These are phyloP conservation scores for Zasmidium citrigriseum DNA, from an alignment of 2,329 filamentous ascomycete genomes.

Conservation along the genomic window DNA sequence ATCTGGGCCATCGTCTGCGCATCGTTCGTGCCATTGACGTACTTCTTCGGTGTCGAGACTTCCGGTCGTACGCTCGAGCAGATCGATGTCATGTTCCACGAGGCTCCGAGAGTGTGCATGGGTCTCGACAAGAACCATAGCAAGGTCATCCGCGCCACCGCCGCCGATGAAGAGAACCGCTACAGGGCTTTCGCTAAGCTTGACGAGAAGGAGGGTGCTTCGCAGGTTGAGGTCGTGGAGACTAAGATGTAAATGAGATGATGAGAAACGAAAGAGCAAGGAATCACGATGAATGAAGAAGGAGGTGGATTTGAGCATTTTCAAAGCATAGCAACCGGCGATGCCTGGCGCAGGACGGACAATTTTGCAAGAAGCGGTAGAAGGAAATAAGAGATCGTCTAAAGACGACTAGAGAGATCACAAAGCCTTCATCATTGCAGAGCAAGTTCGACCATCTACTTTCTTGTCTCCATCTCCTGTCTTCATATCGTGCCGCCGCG, in stretches of 20 bases:
- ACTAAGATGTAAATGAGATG: neutral
- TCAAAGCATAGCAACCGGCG: neutral
- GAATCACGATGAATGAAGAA: neutral
- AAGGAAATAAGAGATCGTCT: no score
- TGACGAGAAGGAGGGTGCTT: constrained; percentile 13
- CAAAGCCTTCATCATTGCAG: no score
- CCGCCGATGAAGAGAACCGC: constrained; percentile 24
- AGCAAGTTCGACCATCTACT: no score
- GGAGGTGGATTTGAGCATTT: neutral
- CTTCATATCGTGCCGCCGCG: no score
- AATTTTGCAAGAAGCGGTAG: no score
- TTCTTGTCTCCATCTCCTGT: no score
- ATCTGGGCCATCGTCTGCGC: constrained; percentile 58
- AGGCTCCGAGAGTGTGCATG: constrained; percentile 35
- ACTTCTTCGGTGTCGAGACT: constrained; percentile 38
- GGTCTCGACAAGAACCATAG: constrained; percentile 33
- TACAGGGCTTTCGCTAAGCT: constrained; percentile 20
- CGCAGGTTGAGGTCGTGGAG: neutral
- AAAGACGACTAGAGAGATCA: no score
- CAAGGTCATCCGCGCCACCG: constrained; percentile 21
- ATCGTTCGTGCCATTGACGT: constrained; percentile 49
- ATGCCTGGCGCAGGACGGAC: neutral
- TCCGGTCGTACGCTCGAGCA: constrained; percentile 29
- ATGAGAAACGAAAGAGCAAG: no score
- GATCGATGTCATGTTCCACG: constrained; percentile 34